Evolutionary conservation across 495 filamentous ascomycete genomes (phyloP).

Genomic region (Penicillium paxilli): DNA sequence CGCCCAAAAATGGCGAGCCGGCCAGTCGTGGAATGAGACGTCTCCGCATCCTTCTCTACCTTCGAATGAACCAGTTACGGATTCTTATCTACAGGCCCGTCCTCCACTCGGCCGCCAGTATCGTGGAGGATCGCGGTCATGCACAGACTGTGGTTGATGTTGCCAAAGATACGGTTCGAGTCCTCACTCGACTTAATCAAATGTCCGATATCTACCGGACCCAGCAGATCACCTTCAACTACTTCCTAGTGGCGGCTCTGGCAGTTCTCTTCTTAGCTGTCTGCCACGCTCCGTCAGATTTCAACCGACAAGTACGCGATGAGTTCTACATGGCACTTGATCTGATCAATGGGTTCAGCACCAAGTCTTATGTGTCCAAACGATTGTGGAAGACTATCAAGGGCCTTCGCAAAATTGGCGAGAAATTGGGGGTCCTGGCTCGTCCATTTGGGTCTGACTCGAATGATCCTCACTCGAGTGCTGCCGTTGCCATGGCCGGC

Average conservation of each 20-base stretch:
- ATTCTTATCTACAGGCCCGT: constrained; percentile 82
- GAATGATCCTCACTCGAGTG: constrained; percentile 61
- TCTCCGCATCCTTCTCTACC: constrained; percentile 55
- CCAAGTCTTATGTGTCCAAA: constrained; percentile 75
- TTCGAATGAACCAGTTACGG: constrained; percentile 80
- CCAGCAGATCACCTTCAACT: constrained; percentile 82
- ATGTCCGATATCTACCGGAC: constrained; percentile 79
- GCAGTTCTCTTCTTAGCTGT: constrained; percentile 82
- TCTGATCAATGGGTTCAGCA: constrained; percentile 75
- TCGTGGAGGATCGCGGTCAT: constrained; percentile 65
- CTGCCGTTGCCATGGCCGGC: constrained; percentile 73
- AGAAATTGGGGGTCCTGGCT: constrained; percentile 69
- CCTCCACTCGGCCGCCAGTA: constrained; percentile 73
- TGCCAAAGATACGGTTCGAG: constrained; percentile 77
- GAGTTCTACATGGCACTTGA: constrained; percentile 89
- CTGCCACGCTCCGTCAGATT: constrained; percentile 76
- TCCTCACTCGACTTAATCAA: constrained; percentile 72
- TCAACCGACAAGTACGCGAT: constrained; percentile 69
- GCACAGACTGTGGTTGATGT: constrained; percentile 73
- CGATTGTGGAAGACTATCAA: constrained; percentile 81
- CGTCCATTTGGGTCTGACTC: constrained; percentile 41
- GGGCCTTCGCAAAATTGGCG: constrained; percentile 75
- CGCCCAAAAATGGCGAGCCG: constrained; percentile 40
- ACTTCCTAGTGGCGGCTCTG: constrained; percentile 79
- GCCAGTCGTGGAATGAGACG: constrained; percentile 49